These are phyloP conservation scores for Alloteropsis semialata DNA, from an alignment of 176 grass and related monocot species.

Conservation along the genomic window DNA sequence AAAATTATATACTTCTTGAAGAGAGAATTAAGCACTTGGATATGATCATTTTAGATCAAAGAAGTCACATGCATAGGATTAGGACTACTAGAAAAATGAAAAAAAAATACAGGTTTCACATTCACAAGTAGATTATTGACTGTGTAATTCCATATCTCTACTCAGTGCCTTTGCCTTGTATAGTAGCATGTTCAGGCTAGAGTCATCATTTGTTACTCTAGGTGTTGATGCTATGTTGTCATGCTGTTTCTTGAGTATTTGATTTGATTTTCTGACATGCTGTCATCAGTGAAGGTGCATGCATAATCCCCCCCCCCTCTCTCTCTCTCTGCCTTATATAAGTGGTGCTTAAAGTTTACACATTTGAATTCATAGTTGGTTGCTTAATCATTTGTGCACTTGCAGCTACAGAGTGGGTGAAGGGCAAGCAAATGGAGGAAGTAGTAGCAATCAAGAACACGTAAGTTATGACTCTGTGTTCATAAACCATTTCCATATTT, in stretches of 20 bases:
- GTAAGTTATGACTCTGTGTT: slow-evolving; percentile 27
- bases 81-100: background rate
- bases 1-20: background rate
- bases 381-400: background rate
- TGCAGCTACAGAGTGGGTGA: slow-evolving; percentile 87
- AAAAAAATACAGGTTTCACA: background rate
- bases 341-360: background rate
- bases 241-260: background rate
- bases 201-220: background rate
- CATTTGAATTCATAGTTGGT: background rate
- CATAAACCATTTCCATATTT: background rate
- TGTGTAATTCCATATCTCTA: background rate
- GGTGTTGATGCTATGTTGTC: background rate
- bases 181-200: background rate
- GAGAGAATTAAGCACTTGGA: background rate
- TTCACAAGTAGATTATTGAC: too few relatives aligned
- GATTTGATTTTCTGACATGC: background rate
- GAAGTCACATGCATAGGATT: background rate
- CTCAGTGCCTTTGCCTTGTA: background rate
- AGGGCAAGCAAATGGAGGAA: slow-evolving; percentile 87
- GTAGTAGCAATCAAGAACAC: slow-evolving; percentile 74
- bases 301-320: background rate
- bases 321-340: background rate
- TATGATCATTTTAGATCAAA: background rate
- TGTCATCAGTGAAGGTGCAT: background rate